phyloP scores from a whole-genome alignment of 2,329 filamentous ascomycete species.

The Pyrenochaeta sp. region DNA sequence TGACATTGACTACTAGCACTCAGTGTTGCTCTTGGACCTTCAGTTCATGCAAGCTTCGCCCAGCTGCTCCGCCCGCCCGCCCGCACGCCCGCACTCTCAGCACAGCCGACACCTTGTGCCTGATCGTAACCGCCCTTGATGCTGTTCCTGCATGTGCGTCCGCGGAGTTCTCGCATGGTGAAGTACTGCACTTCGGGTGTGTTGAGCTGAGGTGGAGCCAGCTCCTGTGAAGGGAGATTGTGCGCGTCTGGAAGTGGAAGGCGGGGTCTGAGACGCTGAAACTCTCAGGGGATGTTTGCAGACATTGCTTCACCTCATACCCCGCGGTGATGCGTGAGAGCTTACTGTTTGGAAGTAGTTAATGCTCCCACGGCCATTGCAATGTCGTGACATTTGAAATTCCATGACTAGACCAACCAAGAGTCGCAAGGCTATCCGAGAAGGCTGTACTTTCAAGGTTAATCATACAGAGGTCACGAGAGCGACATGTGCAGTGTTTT shows the following conservation, averaged over 20 bases:
- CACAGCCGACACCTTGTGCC: constrained; percentile 5
- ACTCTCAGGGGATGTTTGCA: not conserved
- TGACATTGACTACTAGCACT: no score
- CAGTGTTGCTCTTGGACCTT: not conserved
- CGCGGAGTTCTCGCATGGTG: not conserved
- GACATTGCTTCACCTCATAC: not conserved
- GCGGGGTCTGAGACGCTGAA: not conserved
- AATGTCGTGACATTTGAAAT: not conserved
- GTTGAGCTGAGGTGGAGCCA: not conserved
- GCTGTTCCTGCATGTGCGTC: constrained; percentile 5
- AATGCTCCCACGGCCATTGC: not conserved
- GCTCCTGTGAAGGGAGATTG: not conserved
- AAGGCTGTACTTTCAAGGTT: not conserved
- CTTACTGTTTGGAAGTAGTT: not conserved
- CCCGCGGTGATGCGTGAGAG: not conserved
- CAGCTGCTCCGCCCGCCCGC: not conserved
- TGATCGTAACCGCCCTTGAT: not conserved
- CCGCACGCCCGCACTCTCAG: constrained; percentile 1
- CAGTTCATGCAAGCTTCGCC: not conserved
- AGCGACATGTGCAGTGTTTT: not conserved
- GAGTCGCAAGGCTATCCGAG: not conserved
- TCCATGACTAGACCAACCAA: no score
- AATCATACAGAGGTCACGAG: not conserved
- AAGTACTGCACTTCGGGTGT: not conserved
- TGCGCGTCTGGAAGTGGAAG: not conserved